Base-by-base conservation (phyloP, 2,329 filamentous ascomycete species). In the Fonsecaea multimorphosa region DNA sequence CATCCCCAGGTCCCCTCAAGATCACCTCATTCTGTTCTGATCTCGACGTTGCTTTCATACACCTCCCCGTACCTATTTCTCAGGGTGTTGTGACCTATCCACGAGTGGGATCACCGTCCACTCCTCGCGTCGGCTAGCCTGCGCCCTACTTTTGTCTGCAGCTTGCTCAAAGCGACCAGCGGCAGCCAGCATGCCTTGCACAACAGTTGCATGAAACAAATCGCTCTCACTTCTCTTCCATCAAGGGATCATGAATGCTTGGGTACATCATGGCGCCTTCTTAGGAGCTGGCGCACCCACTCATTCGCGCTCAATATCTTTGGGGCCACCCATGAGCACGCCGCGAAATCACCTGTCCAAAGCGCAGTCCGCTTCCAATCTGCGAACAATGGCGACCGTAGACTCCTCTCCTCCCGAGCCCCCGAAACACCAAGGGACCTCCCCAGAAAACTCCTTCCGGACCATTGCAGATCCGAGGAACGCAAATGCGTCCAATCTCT, bases 401-500 rank as follows among this genome's bases (percentile, higher is more conserved):
- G 72, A 76, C 27, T 69, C 71, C 12, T 69, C 71, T 27, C 72
- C 68, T 14, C 57, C 71, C 29, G 71, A 70, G 40, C 73, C 71
- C 7, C 71, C 72, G 6, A 72, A 73, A 16, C 74, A 76, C 44
- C 73, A 75, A 12, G 74, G 77, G 34, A 70, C 76, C 38, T 78
- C 66, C 32, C 61, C 63, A 3, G 71, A 70, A 19, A 59, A 75
- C 73, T 75, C 78, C 70, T 80, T 85, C 74, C 76, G 78, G 68
- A 80, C 82, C 68, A 74, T 84, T 74, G 75, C 77, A 68, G 80
- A 82, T 63, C 80, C 80, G 12, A 74, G 80, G 61, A 75, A 78
- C 51, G 71, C 74, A 14, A 75, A 74, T 68, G 73, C 69, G 22
- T 70, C 74, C 29, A 78, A 80, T 67, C 71, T 77, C 34, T 77